Conservation (phyloP, 1,284 basidiomycete genomes). For the Wolfiporia cocos region DNA sequence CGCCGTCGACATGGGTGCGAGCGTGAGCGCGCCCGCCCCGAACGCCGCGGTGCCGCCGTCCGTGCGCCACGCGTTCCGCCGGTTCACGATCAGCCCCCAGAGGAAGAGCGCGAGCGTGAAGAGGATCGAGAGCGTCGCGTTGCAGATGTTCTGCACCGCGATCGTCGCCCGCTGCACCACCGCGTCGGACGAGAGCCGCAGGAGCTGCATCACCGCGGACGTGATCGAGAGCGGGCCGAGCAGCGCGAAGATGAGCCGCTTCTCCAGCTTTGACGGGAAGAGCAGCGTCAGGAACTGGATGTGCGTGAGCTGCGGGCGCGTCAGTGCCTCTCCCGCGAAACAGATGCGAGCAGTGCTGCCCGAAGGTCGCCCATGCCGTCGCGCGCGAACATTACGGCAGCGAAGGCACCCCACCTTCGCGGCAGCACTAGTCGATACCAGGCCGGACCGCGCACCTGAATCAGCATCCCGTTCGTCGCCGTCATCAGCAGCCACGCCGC, state of each 20-base stretch:
- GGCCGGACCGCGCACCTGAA: slow-evolving; percentile 54
- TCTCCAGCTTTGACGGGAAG: slow-evolving; percentile 92
- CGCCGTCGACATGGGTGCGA: slow-evolving; percentile 76
- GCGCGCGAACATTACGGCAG: no score
- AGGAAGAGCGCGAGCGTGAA: slow-evolving; percentile 88
- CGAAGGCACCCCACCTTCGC: no score
- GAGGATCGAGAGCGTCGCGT: slow-evolving; percentile 89
- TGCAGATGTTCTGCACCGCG: slow-evolving; percentile 90
- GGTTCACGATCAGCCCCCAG: slow-evolving; percentile 92
- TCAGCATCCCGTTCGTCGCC: slow-evolving; percentile 77
- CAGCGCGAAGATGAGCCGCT: slow-evolving; percentile 80
- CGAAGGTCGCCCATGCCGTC: no score
- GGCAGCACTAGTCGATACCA: not conserved
- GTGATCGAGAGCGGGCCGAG: slow-evolving; percentile 88
- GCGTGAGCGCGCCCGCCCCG: slow-evolving; percentile 72
- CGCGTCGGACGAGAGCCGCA: slow-evolving; percentile 53
- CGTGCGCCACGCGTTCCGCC: slow-evolving; percentile 89
- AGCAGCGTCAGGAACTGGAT: slow-evolving; percentile 97
- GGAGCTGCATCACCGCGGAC: slow-evolving; percentile 81
- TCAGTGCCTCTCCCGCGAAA: no score
- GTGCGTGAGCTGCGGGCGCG: slow-evolving; percentile 73
- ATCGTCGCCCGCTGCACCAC: slow-evolving; percentile 59
- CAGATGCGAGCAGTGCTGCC: no score
- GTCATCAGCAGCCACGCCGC: slow-evolving; percentile 88
- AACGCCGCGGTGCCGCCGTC: slow-evolving; percentile 96